Evolutionary conservation across 2,329 filamentous ascomycete species (phyloP).

Genomic region (Phaeosphaeria sp.): DNA sequence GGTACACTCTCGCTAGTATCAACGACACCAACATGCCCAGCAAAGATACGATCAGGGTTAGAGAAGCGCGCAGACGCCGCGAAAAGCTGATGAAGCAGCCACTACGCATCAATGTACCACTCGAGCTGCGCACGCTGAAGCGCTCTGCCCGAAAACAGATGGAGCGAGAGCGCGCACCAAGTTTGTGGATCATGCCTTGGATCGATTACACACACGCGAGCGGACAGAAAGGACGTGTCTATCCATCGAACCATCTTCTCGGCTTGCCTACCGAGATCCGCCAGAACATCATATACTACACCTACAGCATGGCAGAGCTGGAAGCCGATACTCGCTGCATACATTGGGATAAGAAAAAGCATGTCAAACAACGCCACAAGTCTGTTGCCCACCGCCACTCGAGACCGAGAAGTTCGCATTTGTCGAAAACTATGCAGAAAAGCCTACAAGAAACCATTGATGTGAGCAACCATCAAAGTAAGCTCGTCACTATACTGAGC

Average conservation of each 20-base stretch:
- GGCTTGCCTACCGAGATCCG: slow-evolving; percentile 22
- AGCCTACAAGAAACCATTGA: neutral
- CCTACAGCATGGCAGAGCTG: neutral
- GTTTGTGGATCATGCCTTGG: slow-evolving; percentile 14
- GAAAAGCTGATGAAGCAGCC: neutral
- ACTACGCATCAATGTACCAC: neutral
- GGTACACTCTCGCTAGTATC: neutral
- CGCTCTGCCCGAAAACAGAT: slow-evolving; percentile 2
- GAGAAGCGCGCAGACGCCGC: neutral
- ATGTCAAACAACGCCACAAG: neutral
- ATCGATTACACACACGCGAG: neutral
- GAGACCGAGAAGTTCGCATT: neutral
- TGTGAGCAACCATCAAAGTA: neutral
- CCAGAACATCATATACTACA: slow-evolving; percentile 15
- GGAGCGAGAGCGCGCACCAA: neutral
- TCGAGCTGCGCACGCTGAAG: slow-evolving; percentile 9
- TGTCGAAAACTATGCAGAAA: neutral
- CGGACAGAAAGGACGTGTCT: neutral
- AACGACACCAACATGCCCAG: neutral
- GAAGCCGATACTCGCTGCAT: neutral
- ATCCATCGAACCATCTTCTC: slow-evolving; percentile 13
- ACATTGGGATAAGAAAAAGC: neutral
- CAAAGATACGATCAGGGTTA: neutral
- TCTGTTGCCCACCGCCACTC: neutral
- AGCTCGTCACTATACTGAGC: slow-evolving; percentile 5